Evolutionary conservation across 768 basidiomycete species (phyloP), one percentile per base, ranked within the genome.

Genomic region (Suillus sp.): DNA sequence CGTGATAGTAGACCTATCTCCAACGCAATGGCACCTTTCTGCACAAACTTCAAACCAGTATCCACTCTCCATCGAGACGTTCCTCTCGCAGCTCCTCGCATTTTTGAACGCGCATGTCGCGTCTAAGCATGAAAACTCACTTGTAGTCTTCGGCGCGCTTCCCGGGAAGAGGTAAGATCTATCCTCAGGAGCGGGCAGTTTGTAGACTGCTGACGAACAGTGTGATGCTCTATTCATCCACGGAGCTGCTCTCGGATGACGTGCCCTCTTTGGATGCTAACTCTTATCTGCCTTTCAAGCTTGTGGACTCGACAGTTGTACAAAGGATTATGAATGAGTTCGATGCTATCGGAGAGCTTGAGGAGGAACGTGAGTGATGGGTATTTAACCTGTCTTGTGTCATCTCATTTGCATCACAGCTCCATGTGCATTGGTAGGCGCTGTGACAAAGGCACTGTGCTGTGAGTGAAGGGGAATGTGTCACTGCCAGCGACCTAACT

Each of bases 21-120:
- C 93, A 4, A 79, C 86, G 1, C 92, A 95, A 75, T 96, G 95
- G 95, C 86, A 92, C 68, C 79, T 86, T 60, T 87, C 91, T 32
- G 84, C 86, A 1, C 75, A 79, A 50, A 69, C 82, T 3, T 70
- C 78, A 42, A 84, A 83, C 58, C 62, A 77, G 3, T 78, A 83
- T 68, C 81, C 87, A 0, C 77, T 98, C 14, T 73, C 88, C 2
- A 83, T 98, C 50, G 77, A 84, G 22, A 68, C 83, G 1, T 97
- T 98, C 72, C 81, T 98, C 53, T 86, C 92, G 3, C 92, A 95
- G 69, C 79, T 97, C 32, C 84, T 98, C 62, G 89, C 92, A 35
- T 96, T 98, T 71, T 80, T 96, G 70, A 99, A 99, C 71, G 86
- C 95, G 3, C 95, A 99, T 77, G 84, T 99, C 64, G 95, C 95